These are phyloP conservation scores for Botrytis aclada DNA, from an alignment of 2,329 filamentous ascomycete species.

Conservation along the genomic window DNA sequence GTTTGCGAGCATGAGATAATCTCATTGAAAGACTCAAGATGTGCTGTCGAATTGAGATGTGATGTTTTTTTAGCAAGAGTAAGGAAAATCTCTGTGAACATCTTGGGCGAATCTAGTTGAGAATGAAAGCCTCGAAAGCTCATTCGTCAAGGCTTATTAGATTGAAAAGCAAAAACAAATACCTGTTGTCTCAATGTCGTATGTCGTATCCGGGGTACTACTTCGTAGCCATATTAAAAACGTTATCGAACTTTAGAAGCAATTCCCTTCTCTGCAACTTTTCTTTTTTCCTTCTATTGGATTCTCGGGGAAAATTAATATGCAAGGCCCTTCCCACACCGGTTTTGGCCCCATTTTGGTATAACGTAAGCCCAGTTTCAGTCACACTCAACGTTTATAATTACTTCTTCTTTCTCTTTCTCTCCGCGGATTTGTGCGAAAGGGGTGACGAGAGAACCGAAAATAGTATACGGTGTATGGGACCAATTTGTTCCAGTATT, in stretches of 20 bases:
- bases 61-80: background rate
- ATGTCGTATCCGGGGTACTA: background rate
- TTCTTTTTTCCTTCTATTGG: slow-evolving; percentile 1
- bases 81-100: background rate
- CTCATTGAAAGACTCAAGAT: slow-evolving; percentile 9
- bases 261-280: background rate
- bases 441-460: background rate
- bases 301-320: slow-evolving; percentile 9
- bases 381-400: background rate
- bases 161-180: background rate
- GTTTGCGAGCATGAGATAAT: slow-evolving; percentile 5
- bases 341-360: background rate
- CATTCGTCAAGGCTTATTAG: background rate
- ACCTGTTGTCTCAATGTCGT: background rate
- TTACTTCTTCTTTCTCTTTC: background rate
- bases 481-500: background rate
- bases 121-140: background rate
- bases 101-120: background rate
- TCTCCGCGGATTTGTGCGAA: too few species aligned
- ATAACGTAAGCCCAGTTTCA: background rate
- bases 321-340: slow-evolving; percentile 6
- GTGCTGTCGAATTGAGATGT: background rate
- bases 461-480: too few species aligned
- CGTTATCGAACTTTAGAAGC: background rate
- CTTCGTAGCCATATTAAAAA: background rate